Base-by-base conservation (phyloP, 345 rosid species). In the Turritis glabra region DNA sequence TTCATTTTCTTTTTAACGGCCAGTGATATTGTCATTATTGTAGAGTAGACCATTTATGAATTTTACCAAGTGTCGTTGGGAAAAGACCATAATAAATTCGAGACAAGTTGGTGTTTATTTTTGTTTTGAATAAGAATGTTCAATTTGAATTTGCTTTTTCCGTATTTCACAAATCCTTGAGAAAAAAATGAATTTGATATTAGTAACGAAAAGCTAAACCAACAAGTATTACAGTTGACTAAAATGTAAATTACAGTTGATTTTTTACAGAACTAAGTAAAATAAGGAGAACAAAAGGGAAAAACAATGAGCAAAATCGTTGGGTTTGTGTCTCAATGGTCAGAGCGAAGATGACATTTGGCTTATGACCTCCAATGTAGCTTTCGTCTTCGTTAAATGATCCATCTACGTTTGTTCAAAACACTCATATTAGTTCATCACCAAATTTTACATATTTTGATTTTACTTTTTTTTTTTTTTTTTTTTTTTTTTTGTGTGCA, bases 341-440 rank as follows among this genome's bases (percentile, higher is more conserved):
- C 71, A 79, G 7, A 79, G 73, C 8, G 81, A 73, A 47, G 81
- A 73, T 60, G 81, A 79, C 80, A 80, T 75, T 58, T 80, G 72
- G 59, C 82, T 76, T 38, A 80, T 80, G 18, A 67, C 80, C 44
- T 75, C 73, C 60, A 80, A 35, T 25, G 82, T 76, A 19, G 79
- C 77, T 80, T 80, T 71, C 17, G 79, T 80, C 77, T 80, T 80
- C 59, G 67, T 75, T 23, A 80, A 64, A 51, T 80, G 73, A 76
- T 75, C 80, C 82, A 80, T 70, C 82, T 80, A 75, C 51, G 15
- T 54, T 44, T 23, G 30, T 54, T 33, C 10, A 41, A 37, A 46
- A 21, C 26, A 67, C 40, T 53, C 18, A 13, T 25, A 53, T 59
- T 40, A 72, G 19, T 41, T 43, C 44, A 33, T 67, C 13, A 15